These are phyloP conservation scores for Bacidia rubella DNA, from an alignment of 495 filamentous ascomycete genomes.

Conservation along the genomic window DNA sequence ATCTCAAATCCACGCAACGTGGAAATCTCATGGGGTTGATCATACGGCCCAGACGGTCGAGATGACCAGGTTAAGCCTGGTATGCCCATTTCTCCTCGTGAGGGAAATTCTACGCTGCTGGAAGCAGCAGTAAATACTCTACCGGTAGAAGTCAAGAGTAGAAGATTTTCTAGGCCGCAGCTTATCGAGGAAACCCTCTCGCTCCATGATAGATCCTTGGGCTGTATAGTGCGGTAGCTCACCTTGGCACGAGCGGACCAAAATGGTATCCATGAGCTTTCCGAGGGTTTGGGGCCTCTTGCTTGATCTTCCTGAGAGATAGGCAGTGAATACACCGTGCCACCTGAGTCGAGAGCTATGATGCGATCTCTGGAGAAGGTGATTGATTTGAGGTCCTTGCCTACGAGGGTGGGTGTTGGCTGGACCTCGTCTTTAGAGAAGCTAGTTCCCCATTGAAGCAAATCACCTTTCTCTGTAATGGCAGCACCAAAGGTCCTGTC, in stretches of 20 bases:
- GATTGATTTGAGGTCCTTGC: constrained; percentile 64
- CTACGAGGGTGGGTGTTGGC: constrained; percentile 60
- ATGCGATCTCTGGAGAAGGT: constrained; percentile 69
- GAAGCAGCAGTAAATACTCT: constrained; percentile 77
- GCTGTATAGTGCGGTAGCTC: constrained; percentile 59
- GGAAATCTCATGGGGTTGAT: constrained; percentile 62
- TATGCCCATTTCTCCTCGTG: constrained; percentile 74
- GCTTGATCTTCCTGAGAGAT: constrained; percentile 58
- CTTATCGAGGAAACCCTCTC: constrained; percentile 64
- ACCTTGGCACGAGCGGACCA: constrained; percentile 44
- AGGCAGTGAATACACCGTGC: constrained; percentile 77
- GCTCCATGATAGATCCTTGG: constrained; percentile 48
- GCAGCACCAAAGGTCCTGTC: constrained; percentile 75
- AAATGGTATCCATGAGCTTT: constrained; percentile 66
- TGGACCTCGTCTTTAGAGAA: constrained; percentile 44
- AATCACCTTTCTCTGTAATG: constrained; percentile 73
- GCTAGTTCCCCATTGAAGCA: constrained; percentile 81
- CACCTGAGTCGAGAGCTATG: constrained; percentile 60
- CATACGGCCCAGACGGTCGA: constrained; percentile 63
- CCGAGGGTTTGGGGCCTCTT: constrained; percentile 43
- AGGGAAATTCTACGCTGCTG: constrained; percentile 62
- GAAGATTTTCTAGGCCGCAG: constrained; percentile 69
- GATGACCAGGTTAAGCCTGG: constrained; percentile 68
- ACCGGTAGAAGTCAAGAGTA: constrained; percentile 74
- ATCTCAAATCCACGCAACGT: constrained; percentile 51